Percentiles rank a stretch among this genome's conserved stretches.
Evolutionary conservation across 2,329 filamentous ascomycete species (phyloP).

Genomic region (Ascochyta koolunga): DNA sequence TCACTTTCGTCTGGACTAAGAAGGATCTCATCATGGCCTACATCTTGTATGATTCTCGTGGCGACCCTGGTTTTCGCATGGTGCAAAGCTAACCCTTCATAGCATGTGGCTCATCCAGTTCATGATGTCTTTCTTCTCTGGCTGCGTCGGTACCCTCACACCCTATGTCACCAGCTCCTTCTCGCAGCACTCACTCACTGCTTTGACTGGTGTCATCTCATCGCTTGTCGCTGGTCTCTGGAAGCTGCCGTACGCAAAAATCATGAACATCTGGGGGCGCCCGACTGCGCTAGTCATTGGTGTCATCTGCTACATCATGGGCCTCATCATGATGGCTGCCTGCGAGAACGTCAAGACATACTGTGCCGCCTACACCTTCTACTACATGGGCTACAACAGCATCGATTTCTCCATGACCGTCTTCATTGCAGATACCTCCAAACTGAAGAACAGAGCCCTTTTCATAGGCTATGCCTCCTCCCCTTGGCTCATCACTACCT

Average conservation of each 20-base stretch:
- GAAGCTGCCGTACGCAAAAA: conserved; percentile 52
- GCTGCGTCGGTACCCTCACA: conserved; percentile 48
- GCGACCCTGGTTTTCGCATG: too few relatives aligned
- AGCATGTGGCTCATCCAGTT: conserved; percentile 52
- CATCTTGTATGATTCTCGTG: conserved; percentile 28
- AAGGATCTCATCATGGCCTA: conserved; percentile 36
- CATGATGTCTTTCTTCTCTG: conserved; percentile 55
- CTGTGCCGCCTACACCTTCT: conserved; percentile 71
- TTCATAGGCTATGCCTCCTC: conserved; percentile 59
- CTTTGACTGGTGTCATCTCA: conserved; percentile 48
- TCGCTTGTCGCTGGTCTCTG: conserved; percentile 47
- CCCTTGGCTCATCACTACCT: conserved; percentile 42
- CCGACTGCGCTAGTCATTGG: conserved; percentile 46
- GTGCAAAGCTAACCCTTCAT: conserved; percentile 13
- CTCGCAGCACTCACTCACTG: conserved; percentile 45
- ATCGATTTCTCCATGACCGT: conserved; percentile 68
- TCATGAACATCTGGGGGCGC: conserved; percentile 53
- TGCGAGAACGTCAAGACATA: conserved; percentile 67
- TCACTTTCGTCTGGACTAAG: conserved; percentile 37
- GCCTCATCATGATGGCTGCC: conserved; percentile 70
- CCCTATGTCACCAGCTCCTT: conserved; percentile 52
- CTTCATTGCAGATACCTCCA: conserved; percentile 72
- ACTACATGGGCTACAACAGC: conserved; percentile 65
- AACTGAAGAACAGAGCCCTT: conserved; percentile 66
- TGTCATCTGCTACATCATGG: conserved; percentile 38